Conservation (phyloP, 2,329 filamentous ascomycete species). For the Colletotrichum tropicicola region DNA sequence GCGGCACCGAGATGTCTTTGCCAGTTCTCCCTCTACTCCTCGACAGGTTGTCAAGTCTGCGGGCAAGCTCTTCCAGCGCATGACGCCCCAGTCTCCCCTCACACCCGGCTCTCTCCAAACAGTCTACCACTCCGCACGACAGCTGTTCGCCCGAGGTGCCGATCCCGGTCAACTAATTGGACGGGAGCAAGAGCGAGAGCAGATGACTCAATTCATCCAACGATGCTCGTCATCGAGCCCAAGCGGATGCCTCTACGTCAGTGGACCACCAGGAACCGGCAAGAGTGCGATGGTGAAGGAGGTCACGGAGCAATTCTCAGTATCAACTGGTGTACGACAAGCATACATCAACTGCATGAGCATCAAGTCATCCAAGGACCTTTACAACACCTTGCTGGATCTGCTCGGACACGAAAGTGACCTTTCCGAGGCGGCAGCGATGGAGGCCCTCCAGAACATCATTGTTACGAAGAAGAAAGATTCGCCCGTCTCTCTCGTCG, state of each 20-base stretch:
- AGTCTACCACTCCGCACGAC: conserved; percentile 86
- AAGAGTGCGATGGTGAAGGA: conserved; percentile 95
- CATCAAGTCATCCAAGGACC: conserved; percentile 85
- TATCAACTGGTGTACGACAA: conserved; percentile 66
- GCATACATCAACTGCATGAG: conserved; percentile 97
- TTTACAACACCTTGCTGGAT: conserved; percentile 82
- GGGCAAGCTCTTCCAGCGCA: conserved; percentile 78
- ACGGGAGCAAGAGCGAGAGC: conserved; percentile 73
- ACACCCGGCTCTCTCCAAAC: conserved; percentile 76
- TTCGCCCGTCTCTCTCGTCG: conserved; percentile 77
- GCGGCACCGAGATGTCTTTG: conserved; percentile 81
- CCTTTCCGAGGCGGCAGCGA: conserved; percentile 71
- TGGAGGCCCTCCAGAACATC: conserved; percentile 72
- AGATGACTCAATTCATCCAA: conserved; percentile 75
- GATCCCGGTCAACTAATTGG: conserved; percentile 81
- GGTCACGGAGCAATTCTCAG: conserved; percentile 69
- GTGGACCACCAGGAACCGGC: conserved; percentile 93
- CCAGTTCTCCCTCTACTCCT: conserved; percentile 78
- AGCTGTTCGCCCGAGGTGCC: conserved; percentile 84
- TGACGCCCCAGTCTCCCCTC: conserved; percentile 79
- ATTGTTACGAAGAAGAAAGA: conserved; percentile 72
- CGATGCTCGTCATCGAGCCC: conserved; percentile 66
- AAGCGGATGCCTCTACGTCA: conserved; percentile 91
- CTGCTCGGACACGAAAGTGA: conserved; percentile 69
- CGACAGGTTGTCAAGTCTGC: conserved; percentile 83